phyloP scores from a whole-genome alignment of 2,329 filamentous ascomycete species.

The Trichoderma afroharzianum region DNA sequence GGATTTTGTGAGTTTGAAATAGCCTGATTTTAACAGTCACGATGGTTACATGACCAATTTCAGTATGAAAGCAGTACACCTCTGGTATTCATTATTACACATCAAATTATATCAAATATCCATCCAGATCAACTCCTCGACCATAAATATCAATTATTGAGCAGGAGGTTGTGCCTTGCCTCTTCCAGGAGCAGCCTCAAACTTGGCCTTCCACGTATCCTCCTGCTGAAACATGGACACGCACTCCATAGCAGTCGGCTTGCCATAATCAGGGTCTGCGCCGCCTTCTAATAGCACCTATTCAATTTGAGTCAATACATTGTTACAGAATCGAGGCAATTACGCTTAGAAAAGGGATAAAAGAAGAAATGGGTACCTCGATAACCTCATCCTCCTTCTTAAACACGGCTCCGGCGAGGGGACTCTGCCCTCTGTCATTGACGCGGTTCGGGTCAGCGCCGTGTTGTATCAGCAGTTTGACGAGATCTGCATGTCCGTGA shows the following conservation, averaged over 20 bases:
- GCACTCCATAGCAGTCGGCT: conserved; percentile 47
- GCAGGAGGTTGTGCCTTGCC: conserved; percentile 37
- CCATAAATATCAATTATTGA: neutral
- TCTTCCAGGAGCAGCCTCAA: conserved; percentile 46
- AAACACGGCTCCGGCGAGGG: conserved; percentile 68
- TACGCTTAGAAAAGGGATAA: neutral
- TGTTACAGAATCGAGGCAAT: neutral
- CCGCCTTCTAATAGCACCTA: conserved; percentile 49
- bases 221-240: conserved; percentile 52
- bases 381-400: conserved; percentile 66
- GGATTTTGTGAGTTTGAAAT: neutral
- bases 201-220: conserved; percentile 47
- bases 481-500: conserved; percentile 60
- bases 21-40: neutral
- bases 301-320: neutral
- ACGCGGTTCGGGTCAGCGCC: conserved; percentile 65
- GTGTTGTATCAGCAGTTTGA: conserved; percentile 56
- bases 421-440: conserved; percentile 66
- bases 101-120: neutral
- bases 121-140: neutral
- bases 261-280: conserved; percentile 52
- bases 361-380: conserved; percentile 37
- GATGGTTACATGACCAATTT: neutral
- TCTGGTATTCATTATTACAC: neutral
- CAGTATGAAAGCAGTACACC: neutral